Evolutionary conservation across 2,329 filamentous ascomycete species (phyloP), one percentile per base, ranked within the genome.

Genomic region (Cladosporium sp.): DNA sequence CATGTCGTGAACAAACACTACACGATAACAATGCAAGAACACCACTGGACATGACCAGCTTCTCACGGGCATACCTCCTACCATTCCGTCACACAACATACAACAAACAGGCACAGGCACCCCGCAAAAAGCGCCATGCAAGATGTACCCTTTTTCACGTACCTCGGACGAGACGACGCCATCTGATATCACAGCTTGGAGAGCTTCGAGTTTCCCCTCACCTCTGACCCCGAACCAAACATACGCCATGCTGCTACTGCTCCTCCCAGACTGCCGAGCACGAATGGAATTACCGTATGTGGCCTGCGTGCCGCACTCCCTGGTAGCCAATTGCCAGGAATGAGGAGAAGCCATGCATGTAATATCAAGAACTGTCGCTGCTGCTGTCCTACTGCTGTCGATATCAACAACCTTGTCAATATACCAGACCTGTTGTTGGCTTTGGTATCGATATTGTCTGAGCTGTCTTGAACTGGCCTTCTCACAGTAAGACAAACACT

Each of bases 251-350:
- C 36, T 28, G 57, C 57, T 59, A n/a, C 39, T 46, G n/a, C 8
- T 46, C n/a, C 13, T 46, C 39, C 59, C 34, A 54, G 32, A 39
- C 34, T 46, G 49, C 60, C 60, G 60, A 54, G 49, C 60, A 63
- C 60, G 60, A 63, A 63, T 56, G 60, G 60, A 56, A 63, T 34
- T 63, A 54, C 60, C 60, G 49, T 51, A 54, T 62, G 36, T 26
- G 49, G 60, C 32, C 23, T 46, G 60, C 49, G 49, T 62, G 59
- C 48, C 46, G 39, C 57, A 32, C 54, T 36, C 5, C 18, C 25
- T 58, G 26, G 43, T 48, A 18, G 21, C 16, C 56, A 43, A 23
- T 58, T 28, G 56, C 56, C 51, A 58, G 43, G 26, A 14, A 65
- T 53, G 63, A 53, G 51, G 62, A 57, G 49, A 64, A 48, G 21